Evolutionary conservation across 805 yeast genomes (phyloP), one percentile per base, ranked within the genome.

Genomic region (Schizosaccharomyces japonicus): DNA sequence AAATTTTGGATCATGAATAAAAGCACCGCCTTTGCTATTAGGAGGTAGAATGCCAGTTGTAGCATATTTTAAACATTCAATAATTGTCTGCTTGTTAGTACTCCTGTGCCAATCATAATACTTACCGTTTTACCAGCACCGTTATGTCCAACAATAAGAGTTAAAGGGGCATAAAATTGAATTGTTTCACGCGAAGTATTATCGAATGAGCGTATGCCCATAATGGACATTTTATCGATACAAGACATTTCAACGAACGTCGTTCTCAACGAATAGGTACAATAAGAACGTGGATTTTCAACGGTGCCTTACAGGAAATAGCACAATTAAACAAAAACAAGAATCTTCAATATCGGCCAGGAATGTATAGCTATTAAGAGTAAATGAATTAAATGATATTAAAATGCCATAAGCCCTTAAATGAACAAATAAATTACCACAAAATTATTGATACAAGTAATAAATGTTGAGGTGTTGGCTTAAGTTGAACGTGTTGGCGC

Each of bases 31-130:
- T 58, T 81, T 84, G 40, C 85, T 76, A 57, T 87, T 85, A 0
- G 98, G 98, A 1, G 99, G 99, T 50, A 85, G 65, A 57, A 80
- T 90, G 7, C 96, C 96, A 0, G 98, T 87, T 8, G 98, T 83
- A 19, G 92, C 87, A 61, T 84, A 90, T 58, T 84, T 73, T 51
- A 90, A 66, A 59, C 95, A 84, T 61, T 90, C 99, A 52, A 90
- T 92, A 49, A 90, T 77, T 0, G 96, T 85, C 0, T 96, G 87
- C 59, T 90, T 90, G 10, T 96, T 96, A 28, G 94, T 79, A 30
- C 96, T 96, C 62, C 90, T 92, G 48, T 79, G 0, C 98, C 98
- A 26, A 92, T 93, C 48, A 92, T 85, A 45, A 90, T 66, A 0
- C 98, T 90, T 57, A 90, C 66, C 0, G 96, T 90, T 59, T 90